Evolutionary conservation across 2,329 filamentous ascomycete species (phyloP), one percentile per base, ranked within the genome.

Genomic region (Trichoderma breve): DNA sequence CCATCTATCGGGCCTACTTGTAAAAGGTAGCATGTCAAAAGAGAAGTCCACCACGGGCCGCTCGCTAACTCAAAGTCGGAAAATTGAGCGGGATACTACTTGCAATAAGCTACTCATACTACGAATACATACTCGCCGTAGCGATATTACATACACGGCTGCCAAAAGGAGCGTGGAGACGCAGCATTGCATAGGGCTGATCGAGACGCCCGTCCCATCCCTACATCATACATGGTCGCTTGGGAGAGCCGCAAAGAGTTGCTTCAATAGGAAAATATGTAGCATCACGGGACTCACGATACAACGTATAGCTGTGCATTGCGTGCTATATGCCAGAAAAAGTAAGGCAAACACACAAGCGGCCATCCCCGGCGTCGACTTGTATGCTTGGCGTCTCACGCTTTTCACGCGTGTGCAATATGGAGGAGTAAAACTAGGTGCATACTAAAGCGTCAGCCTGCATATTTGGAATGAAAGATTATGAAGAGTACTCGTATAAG

Each of bases 161-260:
- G 26, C 43, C 21, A 67, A 64, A 24, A 14, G 55, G 15, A 67
- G 57, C 64, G 64, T 67, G 64, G 64, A 58, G 51, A 43, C 32
- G 57, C 66, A 62, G 21, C 57, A 70, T n/a, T 70, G 66, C 57
- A 70, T 70, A 70, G 66, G 66, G 66, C 66, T 70, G 66, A 70
- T 21, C 15, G 51, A 57, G 57, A 53, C 39, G 66, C 28, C 66
- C 39, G 66, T 70, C 28, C 30, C 15, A 24, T 15, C 26, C 30
- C 28, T 51, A 30, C 24, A 43, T n/a, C 39, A 47, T 26, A 51
- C 12, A 26, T 60, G 47, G 51, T 21, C 14, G 24, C 53, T 47
- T 28, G 26, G 28, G 53, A 60, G 34, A 68, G 53, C 65, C 55
- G 65, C 65, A 60, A n/a, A 60, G 34, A 58, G 18, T 60, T 26